Base-by-base conservation (phyloP, 1,139 yeast species). In the Hyphopichia buzzinii region DNA sequence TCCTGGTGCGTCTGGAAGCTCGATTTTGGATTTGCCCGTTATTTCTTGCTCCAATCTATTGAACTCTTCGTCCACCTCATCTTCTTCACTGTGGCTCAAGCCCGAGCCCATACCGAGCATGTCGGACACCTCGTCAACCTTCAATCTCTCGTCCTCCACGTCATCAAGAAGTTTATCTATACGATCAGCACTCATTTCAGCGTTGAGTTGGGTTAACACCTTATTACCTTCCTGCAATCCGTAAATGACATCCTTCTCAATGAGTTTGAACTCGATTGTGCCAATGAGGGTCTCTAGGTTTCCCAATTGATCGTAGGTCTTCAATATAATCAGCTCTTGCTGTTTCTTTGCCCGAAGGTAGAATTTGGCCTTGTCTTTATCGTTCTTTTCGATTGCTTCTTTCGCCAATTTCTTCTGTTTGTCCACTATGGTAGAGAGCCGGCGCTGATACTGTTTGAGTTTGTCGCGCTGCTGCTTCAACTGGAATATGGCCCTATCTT, bases 391-490 rank as follows among this genome's bases (percentile, higher is more conserved):
- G 8, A 85, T 52, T 14, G 84, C 79, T 46, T 72, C 69, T 42
- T 65, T 68, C 10, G 92, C 92, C 11, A 84, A 60, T 30, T 65
- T 67, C 2, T 66, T 63, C 55, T 84, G 92, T 26, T 79, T 67
- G 17, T 67, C 70, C 12, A 85, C 69, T 7, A 86, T 74, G 1
- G 61, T 57, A 29, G 67, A 67, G 30, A 89, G 73, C 43, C 79
- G 76, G 38, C 72, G 74, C 47, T 86, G 90, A 47, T 88, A 85
- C 55, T 83, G 85, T 43, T 77, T 79, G 31, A 92, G 69, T 48
- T 84, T 84, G 58, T 92, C 98, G 41, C 96, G 72, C 50, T 94
- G 97, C 30, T 84, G 71, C 55, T 92, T 92, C 52, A 92, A 72
- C 54, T 89, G 95, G 48, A 87, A 71, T 14, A 92, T 75, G 0